These are phyloP conservation scores for Amorphotheca resinae DNA, from an alignment of 495 filamentous ascomycete genomes.

Conservation along the genomic window DNA sequence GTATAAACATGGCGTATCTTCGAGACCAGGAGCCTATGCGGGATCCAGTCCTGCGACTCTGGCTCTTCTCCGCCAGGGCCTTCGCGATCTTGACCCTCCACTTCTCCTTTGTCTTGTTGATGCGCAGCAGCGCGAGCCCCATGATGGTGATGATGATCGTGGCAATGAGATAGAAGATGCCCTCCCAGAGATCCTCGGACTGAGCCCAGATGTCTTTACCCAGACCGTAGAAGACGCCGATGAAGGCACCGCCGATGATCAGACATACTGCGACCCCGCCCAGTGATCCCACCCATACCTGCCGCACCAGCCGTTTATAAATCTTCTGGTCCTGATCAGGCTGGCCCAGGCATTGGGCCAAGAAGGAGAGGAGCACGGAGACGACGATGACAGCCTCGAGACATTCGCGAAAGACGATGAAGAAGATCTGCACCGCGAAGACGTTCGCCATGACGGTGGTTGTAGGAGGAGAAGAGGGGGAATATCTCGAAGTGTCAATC, in stretches of 20 bases:
- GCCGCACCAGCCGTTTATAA: slow-evolving; percentile 38
- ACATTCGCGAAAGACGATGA: slow-evolving; percentile 72
- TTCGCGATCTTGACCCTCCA: slow-evolving; percentile 66
- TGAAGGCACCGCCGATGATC: slow-evolving; percentile 54
- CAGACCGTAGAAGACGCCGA: slow-evolving; percentile 64
- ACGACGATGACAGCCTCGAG: slow-evolving; percentile 70
- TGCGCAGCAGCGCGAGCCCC: slow-evolving; percentile 60
- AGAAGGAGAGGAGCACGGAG: slow-evolving; percentile 49
- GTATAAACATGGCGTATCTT: slow-evolving; percentile 68
- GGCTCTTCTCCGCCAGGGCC: slow-evolving; percentile 40
- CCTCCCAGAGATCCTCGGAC: slow-evolving; percentile 67
- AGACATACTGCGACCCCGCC: slow-evolving; percentile 54
- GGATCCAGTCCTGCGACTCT: slow-evolving; percentile 21
- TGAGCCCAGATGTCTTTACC: slow-evolving; percentile 49
- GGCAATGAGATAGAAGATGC: slow-evolving; percentile 58
- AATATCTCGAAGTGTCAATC: not conserved
- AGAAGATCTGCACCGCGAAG: slow-evolving; percentile 60
- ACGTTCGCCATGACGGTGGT: slow-evolving; percentile 38
- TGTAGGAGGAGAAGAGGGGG: not conserved
- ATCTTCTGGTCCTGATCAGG: slow-evolving; percentile 32
- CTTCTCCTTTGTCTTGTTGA: slow-evolving; percentile 71
- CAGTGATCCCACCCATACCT: slow-evolving; percentile 57
- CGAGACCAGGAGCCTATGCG: slow-evolving; percentile 48
- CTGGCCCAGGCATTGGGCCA: slow-evolving; percentile 11
- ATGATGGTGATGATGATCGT: slow-evolving; percentile 66